Conservation (phyloP, 78 protist genomes). For the Polysphondylium violaceum region DNA sequence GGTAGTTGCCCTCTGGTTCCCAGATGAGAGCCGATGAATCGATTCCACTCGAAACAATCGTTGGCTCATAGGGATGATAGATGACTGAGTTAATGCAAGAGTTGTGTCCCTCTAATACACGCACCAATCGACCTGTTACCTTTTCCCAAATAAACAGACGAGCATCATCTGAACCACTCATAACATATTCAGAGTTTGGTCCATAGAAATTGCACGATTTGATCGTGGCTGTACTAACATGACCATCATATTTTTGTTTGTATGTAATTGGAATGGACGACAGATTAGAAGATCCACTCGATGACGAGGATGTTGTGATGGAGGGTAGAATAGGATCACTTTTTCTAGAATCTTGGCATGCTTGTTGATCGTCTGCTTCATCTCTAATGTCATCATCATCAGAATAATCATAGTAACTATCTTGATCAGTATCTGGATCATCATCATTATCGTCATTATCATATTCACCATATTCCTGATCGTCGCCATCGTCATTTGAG, state of each 20-base stretch:
- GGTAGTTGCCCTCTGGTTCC: slow-evolving; percentile 54
- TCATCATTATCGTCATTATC: neutral
- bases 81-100: slow-evolving; percentile 40
- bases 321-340: neutral
- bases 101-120: slow-evolving; percentile 63
- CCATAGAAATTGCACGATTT: slow-evolving; percentile 80
- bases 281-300: neutral
- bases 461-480: neutral
- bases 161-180: slow-evolving; percentile 76
- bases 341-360: neutral
- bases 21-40: slow-evolving; percentile 43
- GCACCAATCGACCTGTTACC: slow-evolving; percentile 22
- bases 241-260: slow-evolving; percentile 48
- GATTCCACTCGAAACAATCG: slow-evolving; percentile 33
- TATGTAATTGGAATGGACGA: slow-evolving; percentile 14
- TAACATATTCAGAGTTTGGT: slow-evolving; percentile 68
- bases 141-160: slow-evolving; percentile 80
- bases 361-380: neutral
- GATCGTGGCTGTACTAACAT: slow-evolving; percentile 54
- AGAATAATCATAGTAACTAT: neutral
- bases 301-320: too few species aligned
- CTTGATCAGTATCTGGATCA: neutral
- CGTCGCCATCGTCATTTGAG: neutral
- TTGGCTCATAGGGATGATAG: slow-evolving; percentile 51
- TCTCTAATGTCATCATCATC: neutral